Base-by-base conservation (phyloP, 306 rosid genomes). In the peach (Prunus persica) region DNA sequence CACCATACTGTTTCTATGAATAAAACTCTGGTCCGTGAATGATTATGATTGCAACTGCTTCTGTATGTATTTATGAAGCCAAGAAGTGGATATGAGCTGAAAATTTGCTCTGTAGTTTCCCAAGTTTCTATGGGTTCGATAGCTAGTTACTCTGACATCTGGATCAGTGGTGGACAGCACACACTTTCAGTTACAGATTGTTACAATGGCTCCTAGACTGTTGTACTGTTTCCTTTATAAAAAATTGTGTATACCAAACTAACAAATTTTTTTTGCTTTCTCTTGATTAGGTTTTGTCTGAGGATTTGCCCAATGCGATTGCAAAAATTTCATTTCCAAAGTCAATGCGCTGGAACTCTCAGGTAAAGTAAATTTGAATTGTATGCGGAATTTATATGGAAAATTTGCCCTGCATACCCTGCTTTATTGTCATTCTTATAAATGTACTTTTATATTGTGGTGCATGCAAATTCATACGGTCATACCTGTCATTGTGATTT, bases 261-360 rank as follows among this genome's bases (percentile, higher is more conserved):
- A 34, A 22, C 66, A 38, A 1, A 19, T 71, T 11, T 55, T 54
- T 4, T 22, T 27, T 24, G 22, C 76, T 64, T 45, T 68, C 22
- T 58, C 73, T 65, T 41, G 65, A 30, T 38, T 72, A 94, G 98
- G 97, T 94, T 76, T 83, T 94, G 71, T 94, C 94, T 34, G 94
- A 88, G 85, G 91, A 91, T 70, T 86, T 91, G 76, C 94, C 98
- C 58, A 82, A 79, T 82, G 69, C 82, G 18, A 82, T 94, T 84
- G 89, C 87, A 24, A 94, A 87, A 84, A 82, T 94, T 75, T 90
- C 98, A 78, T 91, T 94, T 76, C 88, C 96, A 34, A 94, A 94
- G 93, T 87, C 97, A 77, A 91, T 94, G 98, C 91, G 89, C n/a
- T 94, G 97, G 98, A 94, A 90, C 71, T 90, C 97, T 76, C 91